A percentile compares a stretch with the other conserved stretches of the same genome.
Conservation (phyloP, 495 filamentous ascomycete species). For the Aspergillus sclerotioniger region DNA sequence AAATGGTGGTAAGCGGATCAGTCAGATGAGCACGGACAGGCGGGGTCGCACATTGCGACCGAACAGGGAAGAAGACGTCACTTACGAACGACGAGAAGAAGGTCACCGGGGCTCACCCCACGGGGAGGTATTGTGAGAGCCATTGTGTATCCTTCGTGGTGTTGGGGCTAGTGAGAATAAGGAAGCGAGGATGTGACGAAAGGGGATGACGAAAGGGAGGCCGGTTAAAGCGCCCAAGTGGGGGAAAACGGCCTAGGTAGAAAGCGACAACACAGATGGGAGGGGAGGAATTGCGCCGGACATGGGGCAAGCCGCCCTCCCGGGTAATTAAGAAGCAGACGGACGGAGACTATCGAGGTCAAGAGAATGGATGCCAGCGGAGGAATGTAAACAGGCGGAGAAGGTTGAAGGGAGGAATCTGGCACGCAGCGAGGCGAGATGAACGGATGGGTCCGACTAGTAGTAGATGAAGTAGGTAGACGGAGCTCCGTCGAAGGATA, state of each 20-base stretch:
- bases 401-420: not conserved
- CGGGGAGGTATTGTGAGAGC: conserved; percentile 38
- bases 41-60: conserved; percentile 16
- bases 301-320: not conserved
- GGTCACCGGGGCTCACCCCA: conserved; percentile 61
- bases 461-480: not conserved
- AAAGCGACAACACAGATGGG: conserved; percentile 1
- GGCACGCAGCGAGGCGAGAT: not conserved
- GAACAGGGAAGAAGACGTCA: conserved; percentile 24
- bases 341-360: not conserved
- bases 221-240: not conserved
- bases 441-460: not conserved
- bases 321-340: not conserved
- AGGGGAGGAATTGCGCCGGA: not conserved
- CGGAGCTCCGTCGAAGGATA: not conserved
- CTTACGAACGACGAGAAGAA: conserved; percentile 77
- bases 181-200: conserved; percentile 8
- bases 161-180: not conserved
- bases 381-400: not conserved
- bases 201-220: conserved; percentile 12
- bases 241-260: not conserved
- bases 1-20: conserved; percentile 13
- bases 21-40: conserved; percentile 6
- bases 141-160: conserved; percentile 26
- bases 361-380: not conserved